Percentiles rank a stretch among this genome's conserved stretches.
These are phyloP conservation scores for Hibiscus syriacus DNA, from an alignment of 345 rosid species.

Conservation along the genomic window DNA sequence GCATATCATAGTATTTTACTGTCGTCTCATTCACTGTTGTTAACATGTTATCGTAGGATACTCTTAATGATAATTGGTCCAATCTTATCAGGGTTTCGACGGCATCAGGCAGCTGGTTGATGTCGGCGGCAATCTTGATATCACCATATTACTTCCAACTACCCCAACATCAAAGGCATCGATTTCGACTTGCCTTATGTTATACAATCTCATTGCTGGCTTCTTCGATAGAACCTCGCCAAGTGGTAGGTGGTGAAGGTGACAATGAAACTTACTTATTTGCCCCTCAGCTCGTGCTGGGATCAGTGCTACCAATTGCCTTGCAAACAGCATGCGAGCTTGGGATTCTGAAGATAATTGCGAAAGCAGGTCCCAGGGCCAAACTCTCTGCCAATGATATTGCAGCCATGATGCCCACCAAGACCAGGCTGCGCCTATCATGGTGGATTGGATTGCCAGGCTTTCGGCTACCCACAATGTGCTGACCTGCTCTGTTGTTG, in stretches of 20 bases:
- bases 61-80: background rate
- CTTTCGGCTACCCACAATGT: constrained; percentile 42
- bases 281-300: constrained; percentile 14
- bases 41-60: too few species aligned
- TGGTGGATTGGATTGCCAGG: constrained; percentile 43
- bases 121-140: too few species aligned
- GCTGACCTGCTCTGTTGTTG: constrained; percentile 26
- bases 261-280: constrained; percentile 9
- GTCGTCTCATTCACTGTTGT: too few species aligned
- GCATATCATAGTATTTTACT: too few species aligned
- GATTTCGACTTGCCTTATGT: too few species aligned
- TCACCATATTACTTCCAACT: too few species aligned
- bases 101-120: too few species aligned
- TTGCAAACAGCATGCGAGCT: constrained; percentile 27
- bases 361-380: constrained; percentile 21
- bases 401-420: constrained; percentile 22
- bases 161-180: too few species aligned
- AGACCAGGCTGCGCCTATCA: constrained; percentile 29
- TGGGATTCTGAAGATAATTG: constrained; percentile 31
- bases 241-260: background rate
- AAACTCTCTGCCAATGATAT: constrained; percentile 45
- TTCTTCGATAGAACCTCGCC: background rate
- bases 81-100: too few species aligned
- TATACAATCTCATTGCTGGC: background rate
- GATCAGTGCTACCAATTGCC: constrained; percentile 22